Conservation (phyloP, 257 asterid species). For the Scutellaria minor region DNA sequence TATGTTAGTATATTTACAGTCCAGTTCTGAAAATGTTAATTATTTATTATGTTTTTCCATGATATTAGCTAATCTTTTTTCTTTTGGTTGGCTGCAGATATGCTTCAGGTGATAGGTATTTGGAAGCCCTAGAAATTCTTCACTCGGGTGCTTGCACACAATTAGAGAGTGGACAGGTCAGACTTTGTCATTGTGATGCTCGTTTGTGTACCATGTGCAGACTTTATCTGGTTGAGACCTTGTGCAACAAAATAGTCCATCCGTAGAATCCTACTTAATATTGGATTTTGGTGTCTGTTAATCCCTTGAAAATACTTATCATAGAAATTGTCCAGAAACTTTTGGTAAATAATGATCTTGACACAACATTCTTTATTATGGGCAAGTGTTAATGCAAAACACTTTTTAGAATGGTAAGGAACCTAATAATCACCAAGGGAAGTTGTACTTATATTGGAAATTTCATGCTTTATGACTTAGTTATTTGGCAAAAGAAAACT, state of each 20-base stretch:
- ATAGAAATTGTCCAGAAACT: background rate
- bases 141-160: conserved; percentile 93
- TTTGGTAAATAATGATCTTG: conserved; percentile 23
- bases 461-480: conserved; percentile 15
- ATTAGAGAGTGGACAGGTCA: conserved; percentile 83
- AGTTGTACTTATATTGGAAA: conserved; percentile 27
- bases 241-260: conserved; percentile 1
- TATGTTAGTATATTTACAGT: background rate
- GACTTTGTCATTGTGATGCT: conserved; percentile 6
- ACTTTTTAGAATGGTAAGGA: conserved; percentile 1
- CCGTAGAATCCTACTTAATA: background rate
- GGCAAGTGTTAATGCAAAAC: background rate
- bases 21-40: conserved; percentile 6
- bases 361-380: conserved; percentile 1
- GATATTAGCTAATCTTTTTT: conserved; percentile 9
- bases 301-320: conserved; percentile 12
- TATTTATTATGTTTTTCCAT: background rate
- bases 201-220: conserved; percentile 23
- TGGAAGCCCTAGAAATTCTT: conserved; percentile 84
- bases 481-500: conserved; percentile 19
- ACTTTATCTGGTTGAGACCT: conserved; percentile 1
- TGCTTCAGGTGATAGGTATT: conserved; percentile 58
- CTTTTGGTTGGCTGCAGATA: conserved; percentile 55
- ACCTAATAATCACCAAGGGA: conserved; percentile 11
- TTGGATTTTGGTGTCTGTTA: conserved; percentile 21